Conservation (phyloP, 176 grass and related monocot genomes). For the Oryza nivara region DNA sequence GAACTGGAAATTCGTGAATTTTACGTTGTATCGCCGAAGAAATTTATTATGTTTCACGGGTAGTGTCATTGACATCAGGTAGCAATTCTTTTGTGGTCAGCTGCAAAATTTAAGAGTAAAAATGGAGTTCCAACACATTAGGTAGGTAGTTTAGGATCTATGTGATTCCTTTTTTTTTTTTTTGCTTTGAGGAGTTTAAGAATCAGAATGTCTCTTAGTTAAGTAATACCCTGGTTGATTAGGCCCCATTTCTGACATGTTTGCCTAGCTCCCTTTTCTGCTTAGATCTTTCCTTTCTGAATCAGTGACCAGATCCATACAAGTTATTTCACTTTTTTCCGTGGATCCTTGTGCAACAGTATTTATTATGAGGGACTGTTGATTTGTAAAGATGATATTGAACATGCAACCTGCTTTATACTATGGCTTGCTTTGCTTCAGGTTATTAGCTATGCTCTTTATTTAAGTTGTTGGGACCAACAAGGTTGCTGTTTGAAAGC, state of each 20-base stretch:
- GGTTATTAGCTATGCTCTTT: constrained; percentile 29
- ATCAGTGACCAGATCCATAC: constrained; percentile 32
- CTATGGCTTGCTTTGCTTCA: constrained; percentile 28
- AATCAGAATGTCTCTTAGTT: neutral
- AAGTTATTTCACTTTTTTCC: constrained; percentile 29
- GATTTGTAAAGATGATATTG: constrained; percentile 17
- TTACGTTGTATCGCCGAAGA: neutral
- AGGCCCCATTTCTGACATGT: constrained; percentile 21
- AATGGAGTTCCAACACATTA: neutral
- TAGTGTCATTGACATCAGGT: neutral
- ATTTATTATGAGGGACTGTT: constrained; percentile 24
- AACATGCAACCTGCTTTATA: constrained; percentile 44
- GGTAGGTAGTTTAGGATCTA: constrained; percentile 5
- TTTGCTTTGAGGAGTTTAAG: constrained; percentile 12
- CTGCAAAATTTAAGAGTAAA: neutral
- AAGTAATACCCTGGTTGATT: constrained; percentile 11
- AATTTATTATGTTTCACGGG: neutral
- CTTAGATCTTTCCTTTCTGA: constrained; percentile 24
- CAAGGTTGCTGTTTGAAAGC: constrained; percentile 5
- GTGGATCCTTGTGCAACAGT: constrained; percentile 33
- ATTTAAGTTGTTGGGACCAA: neutral
- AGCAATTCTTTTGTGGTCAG: neutral
- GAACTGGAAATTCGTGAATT: neutral
- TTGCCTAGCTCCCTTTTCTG: neutral
- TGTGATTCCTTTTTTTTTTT: neutral